These are phyloP conservation scores for Castanea sativa DNA, from an alignment of 306 rosid species.

Conservation along the genomic window DNA sequence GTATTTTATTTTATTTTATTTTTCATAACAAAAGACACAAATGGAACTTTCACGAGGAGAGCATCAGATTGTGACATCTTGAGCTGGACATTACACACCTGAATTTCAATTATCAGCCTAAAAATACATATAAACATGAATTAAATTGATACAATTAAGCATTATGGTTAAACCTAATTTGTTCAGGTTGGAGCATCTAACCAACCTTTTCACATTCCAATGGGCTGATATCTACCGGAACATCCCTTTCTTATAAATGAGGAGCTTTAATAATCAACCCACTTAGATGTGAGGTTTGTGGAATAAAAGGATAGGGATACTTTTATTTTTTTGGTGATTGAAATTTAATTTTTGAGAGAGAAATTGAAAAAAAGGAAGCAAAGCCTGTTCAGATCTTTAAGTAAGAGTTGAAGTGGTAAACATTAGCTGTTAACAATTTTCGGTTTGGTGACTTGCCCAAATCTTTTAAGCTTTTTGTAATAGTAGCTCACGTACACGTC, in stretches of 20 bases:
- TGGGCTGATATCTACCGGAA: neutral
- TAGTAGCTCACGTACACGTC: neutral
- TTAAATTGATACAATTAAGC: conserved; percentile 14
- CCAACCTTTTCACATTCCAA: neutral
- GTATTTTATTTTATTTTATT: neutral
- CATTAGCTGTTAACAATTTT: conserved; percentile 36
- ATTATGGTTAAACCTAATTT: conserved; percentile 31
- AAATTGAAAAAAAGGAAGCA: neutral
- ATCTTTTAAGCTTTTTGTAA: neutral
- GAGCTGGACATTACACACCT: neutral
- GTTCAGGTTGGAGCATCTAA: conserved; percentile 18
- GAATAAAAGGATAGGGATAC: no score
- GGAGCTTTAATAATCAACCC: no score
- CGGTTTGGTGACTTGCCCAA: conserved; percentile 48
- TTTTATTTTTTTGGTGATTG: neutral
- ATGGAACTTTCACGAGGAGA: neutral
- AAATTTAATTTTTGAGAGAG: neutral
- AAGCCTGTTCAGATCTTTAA: neutral
- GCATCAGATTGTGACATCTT: neutral
- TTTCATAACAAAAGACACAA: conserved; percentile 6
- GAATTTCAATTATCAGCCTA: neutral
- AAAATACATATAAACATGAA: neutral
- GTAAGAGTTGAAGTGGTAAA: neutral
- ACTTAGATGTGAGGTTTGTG: no score
- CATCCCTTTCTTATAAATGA: no score